Evolutionary conservation across 1,284 basidiomycete species (phyloP).

Genomic region (Puccinia brachypodii): DNA sequence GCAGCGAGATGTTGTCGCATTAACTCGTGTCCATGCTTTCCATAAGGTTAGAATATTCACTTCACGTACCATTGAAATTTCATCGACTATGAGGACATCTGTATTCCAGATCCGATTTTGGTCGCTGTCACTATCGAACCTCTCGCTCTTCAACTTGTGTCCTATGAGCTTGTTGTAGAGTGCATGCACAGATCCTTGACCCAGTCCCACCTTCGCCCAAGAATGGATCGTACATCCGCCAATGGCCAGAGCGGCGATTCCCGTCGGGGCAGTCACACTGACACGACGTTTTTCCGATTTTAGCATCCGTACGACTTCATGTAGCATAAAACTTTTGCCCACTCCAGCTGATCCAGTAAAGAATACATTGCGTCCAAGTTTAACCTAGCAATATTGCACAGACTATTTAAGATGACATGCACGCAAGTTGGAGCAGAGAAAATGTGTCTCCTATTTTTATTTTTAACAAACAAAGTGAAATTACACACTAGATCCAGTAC

Average conservation of each 20-base stretch:
- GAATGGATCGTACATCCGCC: constrained; percentile 40
- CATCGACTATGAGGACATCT: constrained; percentile 44
- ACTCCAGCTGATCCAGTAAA: constrained; percentile 46
- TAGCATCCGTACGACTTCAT: constrained; percentile 40
- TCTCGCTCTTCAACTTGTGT: not conserved
- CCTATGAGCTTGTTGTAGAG: constrained; percentile 25
- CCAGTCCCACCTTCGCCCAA: constrained; percentile 39
- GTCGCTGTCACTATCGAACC: not conserved
- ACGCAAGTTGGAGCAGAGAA: not conserved
- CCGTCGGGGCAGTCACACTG: constrained; percentile 39
- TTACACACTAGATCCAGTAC: constrained; percentile 28
- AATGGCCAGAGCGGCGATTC: constrained; percentile 37
- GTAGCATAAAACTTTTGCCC: constrained; percentile 44
- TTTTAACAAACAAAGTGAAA: not conserved
- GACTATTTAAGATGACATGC: not conserved
- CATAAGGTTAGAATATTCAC: not conserved
- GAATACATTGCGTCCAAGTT: constrained; percentile 40
- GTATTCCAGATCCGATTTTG: constrained; percentile 18
- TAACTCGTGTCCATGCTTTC: no score
- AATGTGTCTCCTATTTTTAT: not conserved
- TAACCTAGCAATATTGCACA: constrained; percentile 17
- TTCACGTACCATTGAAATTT: constrained; percentile 42
- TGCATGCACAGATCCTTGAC: constrained; percentile 31
- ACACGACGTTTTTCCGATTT: not conserved
- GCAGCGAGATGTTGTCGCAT: not conserved